These are phyloP conservation scores for Lablab purpureus DNA, from an alignment of 306 rosid genomes.

Conservation along the genomic window DNA sequence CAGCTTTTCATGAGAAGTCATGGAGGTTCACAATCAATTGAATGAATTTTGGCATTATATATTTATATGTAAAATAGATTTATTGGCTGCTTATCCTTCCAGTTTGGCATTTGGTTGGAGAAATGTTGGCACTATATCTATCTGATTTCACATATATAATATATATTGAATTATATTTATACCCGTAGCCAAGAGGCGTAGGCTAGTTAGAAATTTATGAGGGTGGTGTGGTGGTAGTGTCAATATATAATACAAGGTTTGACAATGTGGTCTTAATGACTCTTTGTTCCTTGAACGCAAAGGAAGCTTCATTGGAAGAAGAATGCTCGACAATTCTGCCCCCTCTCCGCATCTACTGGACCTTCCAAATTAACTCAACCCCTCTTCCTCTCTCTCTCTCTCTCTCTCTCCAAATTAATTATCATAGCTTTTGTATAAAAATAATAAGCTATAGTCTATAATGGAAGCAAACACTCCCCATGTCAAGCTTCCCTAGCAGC, in stretches of 20 bases:
- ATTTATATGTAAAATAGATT: neutral
- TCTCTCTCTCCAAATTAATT: slow-evolving; percentile 33
- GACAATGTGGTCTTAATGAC: slow-evolving; percentile 65
- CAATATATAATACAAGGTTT: slow-evolving; percentile 62
- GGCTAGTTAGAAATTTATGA: slow-evolving; percentile 2
- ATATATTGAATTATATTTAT: neutral
- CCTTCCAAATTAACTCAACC: slow-evolving; percentile 48
- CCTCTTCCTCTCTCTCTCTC: slow-evolving; percentile 5
- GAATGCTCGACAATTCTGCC: slow-evolving; percentile 77
- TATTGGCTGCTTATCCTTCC: slow-evolving; percentile 9
- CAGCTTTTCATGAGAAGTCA: neutral
- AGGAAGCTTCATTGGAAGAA: slow-evolving; percentile 87
- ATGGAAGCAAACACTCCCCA: slow-evolving; percentile 71
- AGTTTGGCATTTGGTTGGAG: slow-evolving; percentile 11
- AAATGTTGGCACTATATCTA: slow-evolving; percentile 28
- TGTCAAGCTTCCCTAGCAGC: slow-evolving; percentile 63
- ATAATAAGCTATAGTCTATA: slow-evolving; percentile 47
- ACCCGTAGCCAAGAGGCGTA: slow-evolving; percentile 30
- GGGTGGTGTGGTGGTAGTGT: slow-evolving; percentile 26
- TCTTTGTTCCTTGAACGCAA: slow-evolving; percentile 85
- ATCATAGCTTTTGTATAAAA: slow-evolving; percentile 5
- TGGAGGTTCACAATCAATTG: slow-evolving; percentile 33
- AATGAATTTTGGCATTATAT: slow-evolving; percentile 13
- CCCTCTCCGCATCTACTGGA: slow-evolving; percentile 66
- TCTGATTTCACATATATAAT: neutral